A percentile compares a stretch with the other conserved stretches of the same genome.
Conservation (phyloP, 2,329 filamentous ascomycete species). For the Aspergillus niger region DNA sequence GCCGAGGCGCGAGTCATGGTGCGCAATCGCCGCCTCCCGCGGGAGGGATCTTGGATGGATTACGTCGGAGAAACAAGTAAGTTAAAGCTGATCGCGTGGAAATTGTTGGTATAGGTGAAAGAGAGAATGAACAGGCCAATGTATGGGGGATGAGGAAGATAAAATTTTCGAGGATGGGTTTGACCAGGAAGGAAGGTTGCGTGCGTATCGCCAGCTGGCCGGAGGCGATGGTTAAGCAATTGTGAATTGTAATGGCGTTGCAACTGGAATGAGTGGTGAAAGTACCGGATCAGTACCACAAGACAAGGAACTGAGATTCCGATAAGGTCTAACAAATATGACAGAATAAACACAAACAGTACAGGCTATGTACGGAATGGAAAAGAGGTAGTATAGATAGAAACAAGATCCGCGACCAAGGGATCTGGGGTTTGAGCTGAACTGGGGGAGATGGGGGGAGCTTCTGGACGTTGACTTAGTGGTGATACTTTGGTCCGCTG, state of each 20-base stretch:
- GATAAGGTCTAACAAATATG: not conserved
- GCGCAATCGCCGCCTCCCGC: conserved; percentile 35
- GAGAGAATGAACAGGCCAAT: not conserved
- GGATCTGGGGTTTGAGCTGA: not conserved
- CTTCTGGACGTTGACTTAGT: not conserved
- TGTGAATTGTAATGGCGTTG: not conserved
- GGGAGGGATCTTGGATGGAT: conserved; percentile 17
- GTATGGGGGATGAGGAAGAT: not conserved
- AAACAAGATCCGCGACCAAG: not conserved
- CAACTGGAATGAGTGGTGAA: not conserved
- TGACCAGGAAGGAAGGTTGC: not conserved
- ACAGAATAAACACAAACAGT: not conserved
- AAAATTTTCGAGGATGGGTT: not conserved
- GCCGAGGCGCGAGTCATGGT: conserved; percentile 59
- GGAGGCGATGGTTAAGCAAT: not conserved
- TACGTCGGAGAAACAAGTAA: conserved; percentile 1
- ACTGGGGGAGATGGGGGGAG: not conserved
- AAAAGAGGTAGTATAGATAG: not conserved
- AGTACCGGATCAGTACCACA: not conserved
- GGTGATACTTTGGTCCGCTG: conserved; percentile 1
- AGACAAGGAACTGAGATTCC: not conserved
- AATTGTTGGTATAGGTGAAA: not conserved
- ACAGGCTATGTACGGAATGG: not conserved
- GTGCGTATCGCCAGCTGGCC: not conserved
- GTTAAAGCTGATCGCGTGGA: not conserved